Evolutionary conservation across 495 filamentous ascomycete species (phyloP).

Genomic region (Paragyromitra xinjiangensis): DNA sequence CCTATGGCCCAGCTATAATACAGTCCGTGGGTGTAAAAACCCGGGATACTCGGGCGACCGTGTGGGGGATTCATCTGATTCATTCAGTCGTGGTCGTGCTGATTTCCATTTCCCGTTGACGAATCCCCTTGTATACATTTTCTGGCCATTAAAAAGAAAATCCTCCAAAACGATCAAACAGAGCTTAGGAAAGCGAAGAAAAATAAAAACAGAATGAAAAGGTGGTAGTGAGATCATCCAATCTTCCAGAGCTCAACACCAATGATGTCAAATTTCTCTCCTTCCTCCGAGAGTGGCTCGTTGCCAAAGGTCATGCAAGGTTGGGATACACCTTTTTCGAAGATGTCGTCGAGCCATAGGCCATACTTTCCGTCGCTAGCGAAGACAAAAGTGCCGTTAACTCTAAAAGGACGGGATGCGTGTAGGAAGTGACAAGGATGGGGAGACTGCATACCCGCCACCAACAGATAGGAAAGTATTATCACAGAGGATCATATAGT

Average conservation of each 20-base stretch:
- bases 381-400: constrained; percentile 12
- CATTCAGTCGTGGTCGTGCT: constrained; percentile 2
- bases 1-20: neutral
- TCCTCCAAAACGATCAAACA: constrained; percentile 11
- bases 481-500: constrained; percentile 95
- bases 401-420: neutral
- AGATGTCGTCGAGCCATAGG: constrained; percentile 87
- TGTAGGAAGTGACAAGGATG: neutral
- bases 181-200: neutral
- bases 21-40: neutral
- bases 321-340: constrained; percentile 84
- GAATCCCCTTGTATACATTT: constrained; percentile 12
- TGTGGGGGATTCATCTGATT: neutral
- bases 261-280: constrained; percentile 88
- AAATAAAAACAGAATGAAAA: neutral
- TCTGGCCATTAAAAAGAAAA: neutral
- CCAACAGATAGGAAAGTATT: constrained; percentile 83
- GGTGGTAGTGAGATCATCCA: constrained; percentile 57
- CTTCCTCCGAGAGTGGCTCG: constrained; percentile 86
- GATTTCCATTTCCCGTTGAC: neutral
- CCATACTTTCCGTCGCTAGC: constrained; percentile 85
- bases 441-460: constrained; percentile 68
- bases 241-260: constrained; percentile 94
- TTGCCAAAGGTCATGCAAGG: constrained; percentile 92
- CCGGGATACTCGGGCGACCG: neutral